Evolutionary conservation across 768 basidiomycete genomes (phyloP).

Genomic region (Phaffia australis): DNA sequence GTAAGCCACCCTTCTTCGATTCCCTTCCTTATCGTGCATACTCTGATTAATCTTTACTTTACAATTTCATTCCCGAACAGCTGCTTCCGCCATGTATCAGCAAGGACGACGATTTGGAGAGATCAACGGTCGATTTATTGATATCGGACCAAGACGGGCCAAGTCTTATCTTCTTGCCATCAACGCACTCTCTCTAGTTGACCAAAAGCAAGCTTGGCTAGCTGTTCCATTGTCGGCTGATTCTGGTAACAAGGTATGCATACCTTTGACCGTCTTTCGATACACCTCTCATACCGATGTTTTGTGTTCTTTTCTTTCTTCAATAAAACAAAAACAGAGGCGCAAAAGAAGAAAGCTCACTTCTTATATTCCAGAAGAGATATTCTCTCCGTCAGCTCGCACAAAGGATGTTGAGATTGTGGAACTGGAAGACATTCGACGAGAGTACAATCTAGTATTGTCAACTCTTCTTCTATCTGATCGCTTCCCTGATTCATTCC

Average conservation of each 20-base stretch:
- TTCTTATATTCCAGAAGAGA: constrained; percentile 65
- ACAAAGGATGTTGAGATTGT: constrained; percentile 66
- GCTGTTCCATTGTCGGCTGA: constrained; percentile 49
- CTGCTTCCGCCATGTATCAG: constrained; percentile 85
- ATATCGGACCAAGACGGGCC: constrained; percentile 62
- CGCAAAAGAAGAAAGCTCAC: constrained; percentile 62
- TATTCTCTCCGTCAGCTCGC: constrained; percentile 45
- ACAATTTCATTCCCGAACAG: constrained; percentile 45
- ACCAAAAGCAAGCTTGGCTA: constrained; percentile 73
- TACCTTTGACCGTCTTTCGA: too few species aligned
- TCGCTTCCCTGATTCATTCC: constrained; percentile 48
- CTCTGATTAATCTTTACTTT: neutral
- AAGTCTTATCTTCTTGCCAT: constrained; percentile 63
- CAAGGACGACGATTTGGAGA: constrained; percentile 66
- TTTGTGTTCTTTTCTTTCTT: neutral
- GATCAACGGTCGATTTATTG: constrained; percentile 40
- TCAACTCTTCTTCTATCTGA: constrained; percentile 65
- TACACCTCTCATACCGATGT: neutral
- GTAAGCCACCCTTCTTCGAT: constrained; percentile 45
- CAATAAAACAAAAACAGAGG: constrained; percentile 40
- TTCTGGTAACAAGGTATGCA: neutral
- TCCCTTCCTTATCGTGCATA: neutral
- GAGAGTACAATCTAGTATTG: constrained; percentile 53
- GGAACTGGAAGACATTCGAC: constrained; percentile 52
- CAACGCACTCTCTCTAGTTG: constrained; percentile 74